Evolutionary conservation across 176 grass and related monocot genomes (phyloP).

Genomic region (Hsuehochloa calcarea): DNA sequence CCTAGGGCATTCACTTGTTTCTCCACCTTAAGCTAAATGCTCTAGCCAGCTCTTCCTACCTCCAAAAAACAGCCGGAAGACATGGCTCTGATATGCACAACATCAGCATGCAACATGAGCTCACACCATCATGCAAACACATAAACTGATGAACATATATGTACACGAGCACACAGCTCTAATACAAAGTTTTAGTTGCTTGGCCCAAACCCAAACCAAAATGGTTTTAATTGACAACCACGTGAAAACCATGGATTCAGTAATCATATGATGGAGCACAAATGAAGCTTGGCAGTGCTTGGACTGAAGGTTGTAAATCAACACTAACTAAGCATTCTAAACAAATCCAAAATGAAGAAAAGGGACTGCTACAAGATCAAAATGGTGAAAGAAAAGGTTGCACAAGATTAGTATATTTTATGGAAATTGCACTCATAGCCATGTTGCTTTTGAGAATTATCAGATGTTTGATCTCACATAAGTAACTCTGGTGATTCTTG

Average conservation of each 20-base stretch:
- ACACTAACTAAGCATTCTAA: background rate
- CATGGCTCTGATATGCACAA: constrained; percentile 9
- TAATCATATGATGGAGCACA: constrained; percentile 3
- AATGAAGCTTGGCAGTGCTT: background rate
- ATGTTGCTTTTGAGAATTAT: background rate
- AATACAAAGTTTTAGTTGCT: background rate
- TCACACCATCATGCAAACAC: background rate
- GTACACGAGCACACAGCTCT: background rate
- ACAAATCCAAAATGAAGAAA: background rate
- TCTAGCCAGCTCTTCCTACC: constrained; percentile 7
- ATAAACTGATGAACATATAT: background rate
- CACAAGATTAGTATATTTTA: background rate
- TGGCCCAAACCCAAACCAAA: background rate
- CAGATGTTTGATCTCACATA: background rate
- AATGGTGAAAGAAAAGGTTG: background rate
- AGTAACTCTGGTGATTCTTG: background rate
- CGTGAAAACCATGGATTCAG: background rate
- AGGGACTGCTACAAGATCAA: background rate
- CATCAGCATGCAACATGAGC: background rate
- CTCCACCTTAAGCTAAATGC: background rate
- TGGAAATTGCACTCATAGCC: background rate
- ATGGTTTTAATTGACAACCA: background rate
- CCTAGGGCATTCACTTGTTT: background rate
- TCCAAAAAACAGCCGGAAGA: background rate
- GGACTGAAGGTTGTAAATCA: background rate